Conservation (phyloP, 179 eudicot genomes). For the Patellifolia procumbens region DNA sequence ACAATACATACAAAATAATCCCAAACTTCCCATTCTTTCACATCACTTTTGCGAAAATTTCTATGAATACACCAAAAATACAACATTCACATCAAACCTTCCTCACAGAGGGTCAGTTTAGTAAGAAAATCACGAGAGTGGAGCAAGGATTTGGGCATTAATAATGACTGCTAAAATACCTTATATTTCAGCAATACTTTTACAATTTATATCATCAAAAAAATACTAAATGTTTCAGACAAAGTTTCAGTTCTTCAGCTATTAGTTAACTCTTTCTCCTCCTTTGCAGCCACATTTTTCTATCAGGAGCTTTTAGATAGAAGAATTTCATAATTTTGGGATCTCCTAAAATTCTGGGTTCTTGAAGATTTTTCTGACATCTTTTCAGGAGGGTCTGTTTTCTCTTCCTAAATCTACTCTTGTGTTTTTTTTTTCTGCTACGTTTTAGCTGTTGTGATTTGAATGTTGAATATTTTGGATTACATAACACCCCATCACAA, state of each 20-base stretch:
- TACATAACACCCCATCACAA: background rate
- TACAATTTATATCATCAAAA: background rate
- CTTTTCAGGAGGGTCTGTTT: background rate
- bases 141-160: constrained; percentile 34
- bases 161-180: background rate
- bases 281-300: too few relatives aligned
- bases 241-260: too few relatives aligned
- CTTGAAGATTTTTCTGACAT: constrained; percentile 12
- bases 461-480: constrained; percentile 11
- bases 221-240: background rate
- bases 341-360: background rate
- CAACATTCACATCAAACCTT: constrained; percentile 12
- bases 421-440: background rate
- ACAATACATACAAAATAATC: background rate
- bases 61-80: background rate
- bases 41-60: too few relatives aligned
- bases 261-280: background rate
- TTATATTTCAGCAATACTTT: background rate
- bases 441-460: constrained; percentile 15
- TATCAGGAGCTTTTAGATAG: background rate
- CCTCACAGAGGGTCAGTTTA: constrained; percentile 16
- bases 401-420: background rate
- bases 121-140: constrained; percentile 20
- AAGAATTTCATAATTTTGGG: background rate
- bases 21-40: too few relatives aligned